Evolutionary conservation across 805 yeast genomes (phyloP).

Genomic region (Grigorovia yakushimaensis): DNA sequence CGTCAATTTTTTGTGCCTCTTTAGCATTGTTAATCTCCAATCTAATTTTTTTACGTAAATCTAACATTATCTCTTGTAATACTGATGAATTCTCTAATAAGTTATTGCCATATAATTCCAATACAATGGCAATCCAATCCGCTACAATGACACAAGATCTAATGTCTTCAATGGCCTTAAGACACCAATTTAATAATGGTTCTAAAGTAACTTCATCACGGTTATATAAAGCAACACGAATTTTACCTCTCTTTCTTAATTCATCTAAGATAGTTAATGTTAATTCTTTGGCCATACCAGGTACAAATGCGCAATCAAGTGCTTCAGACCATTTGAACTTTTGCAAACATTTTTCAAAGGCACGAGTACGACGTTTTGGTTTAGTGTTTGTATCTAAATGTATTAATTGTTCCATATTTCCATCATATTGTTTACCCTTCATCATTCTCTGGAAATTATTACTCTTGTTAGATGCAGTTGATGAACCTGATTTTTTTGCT

Average conservation of each 20-base stretch:
- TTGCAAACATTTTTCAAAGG: slow-evolving; percentile 74
- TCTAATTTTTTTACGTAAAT: slow-evolving; percentile 51
- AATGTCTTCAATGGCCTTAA: slow-evolving; percentile 68
- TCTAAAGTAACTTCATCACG: slow-evolving; percentile 82
- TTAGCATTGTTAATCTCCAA: slow-evolving; percentile 67
- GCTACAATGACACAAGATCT: slow-evolving; percentile 51
- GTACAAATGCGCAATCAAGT: slow-evolving; percentile 70
- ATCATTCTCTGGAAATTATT: slow-evolving; percentile 70
- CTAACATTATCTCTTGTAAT: slow-evolving; percentile 59
- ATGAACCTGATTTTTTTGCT: slow-evolving; percentile 19
- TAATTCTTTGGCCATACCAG: slow-evolving; percentile 70
- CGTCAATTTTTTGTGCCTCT: slow-evolving; percentile 83
- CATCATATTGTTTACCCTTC: slow-evolving; percentile 84
- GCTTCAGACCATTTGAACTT: slow-evolving; percentile 92
- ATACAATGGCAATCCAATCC: slow-evolving; percentile 64
- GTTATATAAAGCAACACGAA: slow-evolving; percentile 65
- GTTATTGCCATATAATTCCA: slow-evolving; percentile 64
- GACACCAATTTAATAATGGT: slow-evolving; percentile 79
- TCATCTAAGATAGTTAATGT: slow-evolving; percentile 80
- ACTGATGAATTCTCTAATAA: slow-evolving; percentile 61
- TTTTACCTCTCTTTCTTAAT: slow-evolving; percentile 79
- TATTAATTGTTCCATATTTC: slow-evolving; percentile 73
- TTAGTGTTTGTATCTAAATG: slow-evolving; percentile 47
- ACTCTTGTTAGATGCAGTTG: slow-evolving; percentile 26
- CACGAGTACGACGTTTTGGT: slow-evolving; percentile 57